Evolutionary conservation across 2,329 filamentous ascomycete species (phyloP).

Genomic region (Chlorencoelia australis): DNA sequence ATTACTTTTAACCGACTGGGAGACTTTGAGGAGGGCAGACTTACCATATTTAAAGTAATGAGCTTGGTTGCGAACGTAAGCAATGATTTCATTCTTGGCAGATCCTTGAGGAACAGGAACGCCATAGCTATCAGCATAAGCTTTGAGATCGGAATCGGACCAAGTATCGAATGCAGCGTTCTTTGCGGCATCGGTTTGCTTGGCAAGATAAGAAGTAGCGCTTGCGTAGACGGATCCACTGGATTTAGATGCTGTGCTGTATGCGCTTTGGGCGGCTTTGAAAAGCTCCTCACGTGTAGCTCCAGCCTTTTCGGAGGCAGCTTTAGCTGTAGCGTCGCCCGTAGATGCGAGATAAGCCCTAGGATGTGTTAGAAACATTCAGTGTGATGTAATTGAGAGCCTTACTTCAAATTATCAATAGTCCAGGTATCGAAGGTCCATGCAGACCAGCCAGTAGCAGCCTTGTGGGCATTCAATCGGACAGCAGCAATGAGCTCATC

Average conservation of each 20-base stretch:
- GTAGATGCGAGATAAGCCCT: constrained; percentile 39
- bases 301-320: constrained; percentile 51
- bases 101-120: constrained; percentile 32
- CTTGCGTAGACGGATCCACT: constrained; percentile 53
- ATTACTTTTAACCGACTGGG: no score
- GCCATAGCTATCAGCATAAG: constrained; percentile 71
- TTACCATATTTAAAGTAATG: constrained; percentile 67
- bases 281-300: constrained; percentile 65
- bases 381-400: not conserved
- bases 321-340: constrained; percentile 45
- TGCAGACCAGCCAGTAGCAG: constrained; percentile 53
- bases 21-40: not conserved
- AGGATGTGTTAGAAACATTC: not conserved
- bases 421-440: constrained; percentile 77
- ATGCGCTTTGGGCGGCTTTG: constrained; percentile 51
- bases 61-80: constrained; percentile 60
- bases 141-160: constrained; percentile 55
- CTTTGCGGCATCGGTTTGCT: constrained; percentile 57
- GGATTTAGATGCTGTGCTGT: constrained; percentile 46
- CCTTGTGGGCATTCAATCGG: constrained; percentile 63
- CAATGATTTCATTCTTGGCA: constrained; percentile 53
- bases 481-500: constrained; percentile 67
- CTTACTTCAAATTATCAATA: constrained; percentile 56
- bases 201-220: constrained; percentile 58
- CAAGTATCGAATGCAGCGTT: constrained; percentile 60